These are phyloP conservation scores for Raphanus raphanistrum DNA, from an alignment of 345 rosid genomes.

Conservation along the genomic window DNA sequence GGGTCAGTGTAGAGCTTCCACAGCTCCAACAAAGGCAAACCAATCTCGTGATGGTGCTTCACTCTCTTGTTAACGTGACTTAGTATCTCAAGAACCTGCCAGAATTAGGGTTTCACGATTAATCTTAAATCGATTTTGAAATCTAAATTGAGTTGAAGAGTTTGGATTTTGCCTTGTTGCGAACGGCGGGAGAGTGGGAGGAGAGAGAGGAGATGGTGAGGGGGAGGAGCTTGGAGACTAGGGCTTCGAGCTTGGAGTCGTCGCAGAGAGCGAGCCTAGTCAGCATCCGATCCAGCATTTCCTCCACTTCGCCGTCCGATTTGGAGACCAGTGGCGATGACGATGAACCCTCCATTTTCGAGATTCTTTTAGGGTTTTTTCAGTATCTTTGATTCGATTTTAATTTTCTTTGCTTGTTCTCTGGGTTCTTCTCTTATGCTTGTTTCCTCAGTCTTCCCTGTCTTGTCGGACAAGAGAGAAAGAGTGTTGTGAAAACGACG, in stretches of 20 bases:
- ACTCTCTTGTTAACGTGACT: slow-evolving; percentile 97
- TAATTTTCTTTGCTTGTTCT: slow-evolving; percentile 20
- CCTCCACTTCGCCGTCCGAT: slow-evolving; percentile 75
- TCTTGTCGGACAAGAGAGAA: slow-evolving; percentile 29
- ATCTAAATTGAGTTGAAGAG: slow-evolving; percentile 13
- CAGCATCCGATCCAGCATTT: slow-evolving; percentile 90
- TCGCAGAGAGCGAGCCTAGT: slow-evolving; percentile 88
- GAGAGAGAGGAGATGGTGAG: slow-evolving; percentile 78
- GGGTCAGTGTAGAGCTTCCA: slow-evolving; percentile 67
- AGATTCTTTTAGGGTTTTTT: background rate
- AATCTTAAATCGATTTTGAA: background rate
- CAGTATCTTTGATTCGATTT: slow-evolving; percentile 18
- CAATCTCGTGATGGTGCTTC: slow-evolving; percentile 77
- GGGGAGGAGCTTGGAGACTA: slow-evolving; percentile 80
- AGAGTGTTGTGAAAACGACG: background rate
- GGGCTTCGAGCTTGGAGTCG: slow-evolving; percentile 72
- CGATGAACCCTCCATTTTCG: slow-evolving; percentile 54
- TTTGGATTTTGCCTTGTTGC: slow-evolving; percentile 60
- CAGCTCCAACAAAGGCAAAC: slow-evolving; percentile 66
- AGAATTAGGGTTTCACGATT: background rate
- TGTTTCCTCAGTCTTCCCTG: background rate
- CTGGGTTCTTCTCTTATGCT: slow-evolving; percentile 18
- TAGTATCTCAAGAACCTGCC: slow-evolving; percentile 90
- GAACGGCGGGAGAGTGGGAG: slow-evolving; percentile 55
- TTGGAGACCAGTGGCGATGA: slow-evolving; percentile 30